Evolutionary conservation across 257 asterid genomes (phyloP), one percentile per base, ranked within the genome.

Genomic region (Pogostemon cablin): DNA sequence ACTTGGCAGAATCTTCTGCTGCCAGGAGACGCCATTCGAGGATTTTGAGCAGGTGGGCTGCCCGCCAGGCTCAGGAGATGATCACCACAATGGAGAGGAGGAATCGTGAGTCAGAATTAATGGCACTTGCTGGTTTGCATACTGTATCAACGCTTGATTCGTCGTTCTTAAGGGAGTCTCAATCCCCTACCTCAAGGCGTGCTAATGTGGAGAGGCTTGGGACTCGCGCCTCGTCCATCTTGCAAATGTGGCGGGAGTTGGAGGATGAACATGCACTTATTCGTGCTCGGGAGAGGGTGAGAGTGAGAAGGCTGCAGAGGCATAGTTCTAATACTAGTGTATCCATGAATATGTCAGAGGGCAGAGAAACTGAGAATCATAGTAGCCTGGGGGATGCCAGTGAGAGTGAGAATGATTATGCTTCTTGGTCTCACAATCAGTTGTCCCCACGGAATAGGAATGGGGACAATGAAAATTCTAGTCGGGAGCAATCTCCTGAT

Each of bases 181-280:
- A 86, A 73, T 86, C 96, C 67, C 95, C 96, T 4, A 88, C 89
- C 49, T 86, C 91, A 3, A 80, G 91, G 85, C 85, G 75, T 65
- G 91, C 91, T 38, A 82, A 86, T 72, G 89, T 81, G 61, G 96
- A 92, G 83, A 90, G 98, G 74, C 90, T 86, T 1, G 84, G 80
- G 75, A 85, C 96, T 17, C 85, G 82, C 37, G 95, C 95, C 62
- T 92, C 98, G 0, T 84, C 96, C 68, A 92, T 90, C 54, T 72
- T 92, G 86, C 95, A 83, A 82, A 92, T 88, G 98, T 92, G 98
- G 98, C 79, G 97, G 61, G 97, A 87, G 79, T 78, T 90, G 84
- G 98, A 92, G 84, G 97, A 90, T 62, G 98, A 92, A 43, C 96
- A 88, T 10, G 79, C 80, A 41, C 72, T 84, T 46, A 80, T 66